Evolutionary conservation across 2,329 filamentous ascomycete species (phyloP).

Genomic region (Furcasterigmium sp.): DNA sequence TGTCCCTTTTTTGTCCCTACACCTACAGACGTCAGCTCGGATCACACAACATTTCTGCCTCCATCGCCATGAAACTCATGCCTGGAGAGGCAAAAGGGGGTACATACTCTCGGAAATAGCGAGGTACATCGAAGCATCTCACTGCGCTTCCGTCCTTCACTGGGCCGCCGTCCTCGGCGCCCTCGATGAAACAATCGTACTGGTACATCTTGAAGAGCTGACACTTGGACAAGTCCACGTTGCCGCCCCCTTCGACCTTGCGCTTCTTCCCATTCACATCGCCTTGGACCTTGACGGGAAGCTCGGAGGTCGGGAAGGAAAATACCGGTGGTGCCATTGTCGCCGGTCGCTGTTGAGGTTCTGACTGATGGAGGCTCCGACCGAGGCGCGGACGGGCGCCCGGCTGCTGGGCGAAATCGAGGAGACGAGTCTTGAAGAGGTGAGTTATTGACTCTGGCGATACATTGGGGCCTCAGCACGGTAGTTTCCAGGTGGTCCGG

Average conservation of each 20-base stretch:
- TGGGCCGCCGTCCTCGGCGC: conserved; percentile 44
- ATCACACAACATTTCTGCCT: too few species aligned
- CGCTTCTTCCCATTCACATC: conserved; percentile 44
- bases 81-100: neutral
- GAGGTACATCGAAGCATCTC: conserved; percentile 51
- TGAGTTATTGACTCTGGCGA: too few species aligned
- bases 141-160: conserved; percentile 39
- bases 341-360: neutral
- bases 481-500: too few species aligned
- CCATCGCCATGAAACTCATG: too few species aligned
- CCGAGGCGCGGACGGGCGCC: conserved; percentile 39
- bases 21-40: conserved; percentile 34
- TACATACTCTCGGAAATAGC: conserved; percentile 55
- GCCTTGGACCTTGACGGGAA: conserved; percentile 43
- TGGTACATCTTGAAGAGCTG: conserved; percentile 54
- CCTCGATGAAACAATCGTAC: too few species aligned
- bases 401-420: conserved; percentile 50
- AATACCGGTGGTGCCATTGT: conserved; percentile 55
- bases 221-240: conserved; percentile 49
- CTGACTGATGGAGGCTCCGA: conserved; percentile 21
- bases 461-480: too few species aligned
- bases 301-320: conserved; percentile 46
- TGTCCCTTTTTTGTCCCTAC: conserved; percentile 48
- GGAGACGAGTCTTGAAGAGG: conserved; percentile 54
- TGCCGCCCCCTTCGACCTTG: conserved; percentile 35